A percentile compares a stretch with the other conserved stretches of the same genome.
Conservation (phyloP, 257 asterid species). For the Nicotiana undulata region DNA sequence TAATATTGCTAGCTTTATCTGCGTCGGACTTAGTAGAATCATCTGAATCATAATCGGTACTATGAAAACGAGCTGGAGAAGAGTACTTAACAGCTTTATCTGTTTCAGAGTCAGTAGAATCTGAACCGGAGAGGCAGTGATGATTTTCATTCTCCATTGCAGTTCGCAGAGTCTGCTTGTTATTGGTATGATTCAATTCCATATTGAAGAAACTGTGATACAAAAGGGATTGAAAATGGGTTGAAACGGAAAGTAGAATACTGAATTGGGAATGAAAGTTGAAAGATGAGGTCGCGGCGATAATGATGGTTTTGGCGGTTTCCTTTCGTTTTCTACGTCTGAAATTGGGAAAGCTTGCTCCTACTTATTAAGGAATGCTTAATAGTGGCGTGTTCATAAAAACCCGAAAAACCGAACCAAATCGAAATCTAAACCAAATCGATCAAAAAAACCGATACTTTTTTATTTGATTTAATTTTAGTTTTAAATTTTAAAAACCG, state of each 20-base stretch:
- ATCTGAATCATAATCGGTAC: neutral
- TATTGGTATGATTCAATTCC: neutral
- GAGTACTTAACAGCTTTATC: neutral
- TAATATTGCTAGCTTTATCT: neutral
- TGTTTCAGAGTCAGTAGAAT: neutral
- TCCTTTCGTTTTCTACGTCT: neutral
- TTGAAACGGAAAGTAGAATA: neutral
- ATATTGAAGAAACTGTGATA: neutral
- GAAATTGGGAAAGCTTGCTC: neutral
- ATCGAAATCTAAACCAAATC: too few relatives aligned
- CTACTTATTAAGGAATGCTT: neutral
- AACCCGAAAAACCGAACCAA: too few relatives aligned
- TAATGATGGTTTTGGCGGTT: constrained; percentile 14
- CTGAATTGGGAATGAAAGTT: neutral
- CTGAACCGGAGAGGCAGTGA: neutral
- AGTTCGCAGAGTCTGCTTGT: neutral
- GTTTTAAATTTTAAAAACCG: too few relatives aligned
- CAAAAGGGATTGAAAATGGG: neutral
- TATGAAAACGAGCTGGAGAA: constrained; percentile 6
- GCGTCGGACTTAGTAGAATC: neutral
- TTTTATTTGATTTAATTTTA: too few relatives aligned
- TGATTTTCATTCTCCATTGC: constrained; percentile 1
- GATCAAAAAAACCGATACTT: too few relatives aligned
- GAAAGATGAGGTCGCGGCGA: constrained; percentile 8
- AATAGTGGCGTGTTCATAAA: too few relatives aligned